phyloP scores from a whole-genome alignment of 2,329 filamentous ascomycete species.

The Coniochaeta hoffmannii region DNA sequence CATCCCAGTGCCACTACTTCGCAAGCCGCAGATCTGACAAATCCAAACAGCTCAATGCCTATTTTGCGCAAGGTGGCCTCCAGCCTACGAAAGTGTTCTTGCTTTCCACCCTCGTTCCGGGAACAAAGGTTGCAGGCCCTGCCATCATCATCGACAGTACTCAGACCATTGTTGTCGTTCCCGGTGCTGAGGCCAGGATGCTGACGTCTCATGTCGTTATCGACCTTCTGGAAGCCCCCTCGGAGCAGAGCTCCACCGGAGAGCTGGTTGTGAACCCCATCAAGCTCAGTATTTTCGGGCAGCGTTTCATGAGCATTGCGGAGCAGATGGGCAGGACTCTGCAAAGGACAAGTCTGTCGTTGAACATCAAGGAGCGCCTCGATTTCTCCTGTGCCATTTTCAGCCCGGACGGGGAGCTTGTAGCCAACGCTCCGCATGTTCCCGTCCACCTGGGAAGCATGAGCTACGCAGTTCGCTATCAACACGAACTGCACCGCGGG shows the following conservation, averaged over 20 bases:
- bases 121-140: constrained; percentile 55
- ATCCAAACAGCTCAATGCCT: constrained; percentile 4
- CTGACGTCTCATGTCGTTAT: constrained; percentile 36
- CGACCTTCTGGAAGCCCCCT: constrained; percentile 11
- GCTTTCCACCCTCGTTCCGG: constrained; percentile 52
- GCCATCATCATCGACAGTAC: constrained; percentile 61
- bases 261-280: constrained; percentile 51
- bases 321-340: constrained; percentile 74
- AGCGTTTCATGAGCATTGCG: constrained; percentile 72
- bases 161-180: constrained; percentile 65
- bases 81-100: constrained; percentile 58
- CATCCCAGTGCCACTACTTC: too few species aligned
- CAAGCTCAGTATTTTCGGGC: constrained; percentile 67
- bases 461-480: constrained; percentile 60
- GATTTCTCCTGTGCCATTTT: constrained; percentile 80
- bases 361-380: constrained; percentile 72
- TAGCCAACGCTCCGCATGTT: constrained; percentile 64
- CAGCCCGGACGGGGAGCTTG: constrained; percentile 62
- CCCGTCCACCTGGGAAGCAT: constrained; percentile 72
- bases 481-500: constrained; percentile 62
- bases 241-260: not conserved
- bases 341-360: constrained; percentile 69
- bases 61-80: constrained; percentile 10
- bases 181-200: constrained; percentile 42
- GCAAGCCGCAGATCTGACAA: not conserved